Evolutionary conservation across 2,329 filamentous ascomycete genomes (phyloP).

Genomic region (Neopestalotiopsis clavispora): DNA sequence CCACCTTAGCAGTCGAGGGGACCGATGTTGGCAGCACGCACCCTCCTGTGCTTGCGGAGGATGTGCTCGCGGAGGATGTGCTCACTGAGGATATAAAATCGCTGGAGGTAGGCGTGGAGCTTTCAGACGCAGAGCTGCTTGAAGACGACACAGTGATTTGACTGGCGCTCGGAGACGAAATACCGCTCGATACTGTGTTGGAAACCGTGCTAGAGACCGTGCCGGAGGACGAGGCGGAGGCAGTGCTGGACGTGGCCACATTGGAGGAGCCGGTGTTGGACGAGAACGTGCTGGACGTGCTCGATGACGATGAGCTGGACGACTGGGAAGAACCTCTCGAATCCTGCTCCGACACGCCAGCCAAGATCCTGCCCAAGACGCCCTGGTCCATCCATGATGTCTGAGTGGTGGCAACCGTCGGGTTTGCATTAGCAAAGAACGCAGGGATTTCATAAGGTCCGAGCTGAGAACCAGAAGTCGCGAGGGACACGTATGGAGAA

Average conservation of each 20-base stretch:
- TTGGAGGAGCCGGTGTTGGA: background rate
- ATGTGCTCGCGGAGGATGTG: slow-evolving; percentile 1
- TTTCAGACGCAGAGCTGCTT: background rate
- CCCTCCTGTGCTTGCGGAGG: background rate
- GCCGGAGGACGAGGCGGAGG: background rate
- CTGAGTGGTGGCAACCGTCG: slow-evolving; percentile 36
- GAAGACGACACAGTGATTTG: background rate
- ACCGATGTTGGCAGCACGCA: slow-evolving; percentile 19
- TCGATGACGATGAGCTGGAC: slow-evolving; percentile 20
- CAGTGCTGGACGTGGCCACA: background rate
- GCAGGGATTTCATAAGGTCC: slow-evolving; percentile 38
- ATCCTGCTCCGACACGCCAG: slow-evolving; percentile 13
- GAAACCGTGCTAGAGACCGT: background rate
- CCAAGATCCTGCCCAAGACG: slow-evolving; percentile 38
- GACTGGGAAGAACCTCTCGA: slow-evolving; percentile 20
- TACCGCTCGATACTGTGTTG: background rate
- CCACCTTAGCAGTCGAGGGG: slow-evolving; percentile 21
- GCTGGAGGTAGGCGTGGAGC: background rate
- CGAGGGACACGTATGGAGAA: slow-evolving; percentile 36
- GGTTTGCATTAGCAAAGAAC: slow-evolving; percentile 40
- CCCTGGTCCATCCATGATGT: slow-evolving; percentile 42
- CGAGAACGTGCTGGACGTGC: slow-evolving; percentile 13
- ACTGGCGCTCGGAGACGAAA: background rate
- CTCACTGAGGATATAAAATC: background rate
- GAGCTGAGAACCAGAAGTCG: slow-evolving; percentile 39